Evolutionary conservation across 2,329 filamentous ascomycete species (phyloP).

Genomic region (Arthrocladium fulminans): DNA sequence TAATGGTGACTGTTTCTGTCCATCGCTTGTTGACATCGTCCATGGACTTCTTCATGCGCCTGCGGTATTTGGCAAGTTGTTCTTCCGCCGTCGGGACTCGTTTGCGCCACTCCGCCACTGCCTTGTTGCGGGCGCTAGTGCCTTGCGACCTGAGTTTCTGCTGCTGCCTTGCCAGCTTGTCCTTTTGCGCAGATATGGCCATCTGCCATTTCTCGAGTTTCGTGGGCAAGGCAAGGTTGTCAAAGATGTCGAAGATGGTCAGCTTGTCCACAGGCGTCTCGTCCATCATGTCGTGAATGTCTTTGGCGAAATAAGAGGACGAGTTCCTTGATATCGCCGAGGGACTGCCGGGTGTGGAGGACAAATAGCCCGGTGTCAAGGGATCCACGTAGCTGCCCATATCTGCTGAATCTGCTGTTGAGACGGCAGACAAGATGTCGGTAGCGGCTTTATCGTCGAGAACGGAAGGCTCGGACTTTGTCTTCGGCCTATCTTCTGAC

Average conservation of each 20-base stretch:
- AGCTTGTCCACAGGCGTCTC: slow-evolving; percentile 80
- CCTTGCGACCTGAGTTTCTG: slow-evolving; percentile 60
- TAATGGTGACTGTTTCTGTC: slow-evolving; percentile 84
- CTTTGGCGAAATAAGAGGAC: slow-evolving; percentile 72
- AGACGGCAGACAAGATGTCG: slow-evolving; percentile 15
- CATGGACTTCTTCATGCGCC: slow-evolving; percentile 79
- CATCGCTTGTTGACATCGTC: slow-evolving; percentile 76
- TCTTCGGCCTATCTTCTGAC: slow-evolving; percentile 19
- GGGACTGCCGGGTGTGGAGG: slow-evolving; percentile 39
- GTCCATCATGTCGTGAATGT: slow-evolving; percentile 81
- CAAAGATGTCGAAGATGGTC: slow-evolving; percentile 84
- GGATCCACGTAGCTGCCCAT: slow-evolving; percentile 29
- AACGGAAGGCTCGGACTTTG: slow-evolving; percentile 21
- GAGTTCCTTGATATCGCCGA: slow-evolving; percentile 59
- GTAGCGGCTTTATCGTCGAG: slow-evolving; percentile 17
- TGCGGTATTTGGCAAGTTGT: slow-evolving; percentile 81
- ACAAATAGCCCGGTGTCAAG: slow-evolving; percentile 25
- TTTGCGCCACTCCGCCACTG: slow-evolving; percentile 87
- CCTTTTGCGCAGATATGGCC: slow-evolving; percentile 70
- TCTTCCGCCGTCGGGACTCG: slow-evolving; percentile 81
- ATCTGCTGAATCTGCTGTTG: slow-evolving; percentile 13
- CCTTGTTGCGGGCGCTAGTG: slow-evolving; percentile 70
- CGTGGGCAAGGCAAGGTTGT: slow-evolving; percentile 82
- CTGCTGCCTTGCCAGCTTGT: slow-evolving; percentile 74
- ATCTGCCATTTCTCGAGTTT: slow-evolving; percentile 85